A percentile compares a stretch with the other conserved stretches of the same genome.
These are phyloP conservation scores for Rhizoclosmatium sp. DNA, from an alignment of 192 early-diverging fungal species.

Conservation along the genomic window DNA sequence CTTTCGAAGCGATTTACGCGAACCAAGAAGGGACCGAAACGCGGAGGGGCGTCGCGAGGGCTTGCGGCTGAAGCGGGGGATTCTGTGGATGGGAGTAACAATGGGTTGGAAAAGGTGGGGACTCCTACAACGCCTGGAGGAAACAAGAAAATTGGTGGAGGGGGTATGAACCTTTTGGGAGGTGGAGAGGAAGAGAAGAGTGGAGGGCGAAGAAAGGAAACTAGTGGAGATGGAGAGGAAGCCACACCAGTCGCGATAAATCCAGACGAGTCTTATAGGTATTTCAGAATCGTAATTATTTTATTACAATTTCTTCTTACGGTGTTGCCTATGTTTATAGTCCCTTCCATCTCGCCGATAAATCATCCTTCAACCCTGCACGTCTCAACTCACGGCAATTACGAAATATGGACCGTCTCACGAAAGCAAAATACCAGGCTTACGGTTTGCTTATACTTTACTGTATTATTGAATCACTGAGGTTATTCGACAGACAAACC, in stretches of 20 bases:
- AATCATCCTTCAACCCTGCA: constrained; percentile 46
- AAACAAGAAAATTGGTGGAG: not conserved
- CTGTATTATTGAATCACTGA: not conserved
- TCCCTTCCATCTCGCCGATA: constrained; percentile 50
- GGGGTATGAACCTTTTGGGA: not conserved
- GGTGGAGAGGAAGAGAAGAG: not conserved
- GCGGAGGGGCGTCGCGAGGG: not conserved
- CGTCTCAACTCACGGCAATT: constrained; percentile 32
- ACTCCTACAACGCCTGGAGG: not conserved
- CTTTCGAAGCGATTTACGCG: constrained; percentile 28
- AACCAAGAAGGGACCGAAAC: not conserved
- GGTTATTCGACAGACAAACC: constrained; percentile 38
- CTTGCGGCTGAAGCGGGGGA: not conserved
- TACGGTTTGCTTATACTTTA: constrained; percentile 19
- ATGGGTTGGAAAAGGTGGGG: not conserved
- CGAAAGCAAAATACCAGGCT: constrained; percentile 54
- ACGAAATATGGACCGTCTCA: constrained; percentile 38
- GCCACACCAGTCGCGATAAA: constrained; percentile 17
- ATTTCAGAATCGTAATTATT: not conserved
- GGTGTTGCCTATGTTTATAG: constrained; percentile 29
- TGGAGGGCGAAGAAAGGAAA: not conserved
- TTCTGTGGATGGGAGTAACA: not conserved
- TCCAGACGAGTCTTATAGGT: constrained; percentile 32
- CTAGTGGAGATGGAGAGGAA: constrained; percentile 1
- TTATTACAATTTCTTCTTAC: not conserved